phyloP scores from a whole-genome alignment of 768 basidiomycete genomes.

The Tephrocybe sp. region DNA sequence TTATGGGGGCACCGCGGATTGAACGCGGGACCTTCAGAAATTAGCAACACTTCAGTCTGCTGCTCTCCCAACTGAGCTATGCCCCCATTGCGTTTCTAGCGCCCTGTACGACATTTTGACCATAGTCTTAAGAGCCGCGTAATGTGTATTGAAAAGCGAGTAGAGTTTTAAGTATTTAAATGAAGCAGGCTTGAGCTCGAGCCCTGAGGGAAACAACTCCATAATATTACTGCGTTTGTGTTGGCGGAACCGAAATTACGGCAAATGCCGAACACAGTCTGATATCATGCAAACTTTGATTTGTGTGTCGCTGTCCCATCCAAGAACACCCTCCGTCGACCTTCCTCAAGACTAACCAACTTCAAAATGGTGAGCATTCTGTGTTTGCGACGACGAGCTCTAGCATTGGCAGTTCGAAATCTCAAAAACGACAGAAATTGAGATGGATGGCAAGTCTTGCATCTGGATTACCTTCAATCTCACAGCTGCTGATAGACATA shows the following conservation, averaged over 20 bases:
- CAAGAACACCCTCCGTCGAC: conserved; percentile 12
- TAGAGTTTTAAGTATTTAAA: too few species aligned
- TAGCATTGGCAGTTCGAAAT: conserved; percentile 36
- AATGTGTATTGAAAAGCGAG: too few species aligned
- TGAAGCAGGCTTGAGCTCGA: too few species aligned
- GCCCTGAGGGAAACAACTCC: too few species aligned
- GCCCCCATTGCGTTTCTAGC: conserved; percentile 1
- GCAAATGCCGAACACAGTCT: not conserved
- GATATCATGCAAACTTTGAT: not conserved
- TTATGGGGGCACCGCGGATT: not conserved
- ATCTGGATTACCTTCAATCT: conserved; percentile 33
- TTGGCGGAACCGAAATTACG: not conserved
- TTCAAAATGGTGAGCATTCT: conserved; percentile 54
- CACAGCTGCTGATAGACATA: conserved; percentile 5
- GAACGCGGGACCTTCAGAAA: conserved; percentile 8
- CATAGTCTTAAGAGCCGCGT: too few species aligned
- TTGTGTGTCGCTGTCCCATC: not conserved
- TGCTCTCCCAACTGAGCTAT: conserved; percentile 14
- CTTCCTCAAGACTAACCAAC: conserved; percentile 41
- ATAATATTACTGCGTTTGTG: too few species aligned
- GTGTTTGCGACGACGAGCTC: conserved; percentile 35
- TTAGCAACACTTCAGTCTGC: conserved; percentile 15
- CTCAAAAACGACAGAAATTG: conserved; percentile 23
- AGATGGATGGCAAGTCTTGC: conserved; percentile 55
- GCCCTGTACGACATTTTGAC: too few species aligned